Conservation (phyloP, 495 filamentous ascomycete genomes). For the Chaetomium fimeti region DNA sequence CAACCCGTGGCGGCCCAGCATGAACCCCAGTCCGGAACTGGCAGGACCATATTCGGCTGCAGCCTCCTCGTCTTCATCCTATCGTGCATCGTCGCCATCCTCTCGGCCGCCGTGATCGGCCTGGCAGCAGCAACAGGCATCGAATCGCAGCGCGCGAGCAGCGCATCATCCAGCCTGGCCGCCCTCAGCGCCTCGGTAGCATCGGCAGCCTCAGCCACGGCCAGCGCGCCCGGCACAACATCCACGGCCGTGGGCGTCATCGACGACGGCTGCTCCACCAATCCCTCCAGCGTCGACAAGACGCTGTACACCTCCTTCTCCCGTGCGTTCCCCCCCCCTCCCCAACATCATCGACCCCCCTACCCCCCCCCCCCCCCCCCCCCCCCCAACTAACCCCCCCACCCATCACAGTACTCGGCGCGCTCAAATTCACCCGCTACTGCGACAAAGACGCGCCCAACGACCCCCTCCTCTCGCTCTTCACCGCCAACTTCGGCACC, state of each 20-base stretch:
- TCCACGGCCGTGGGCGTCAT: slow-evolving; percentile 28
- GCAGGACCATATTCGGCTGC: slow-evolving; percentile 38
- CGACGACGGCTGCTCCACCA: slow-evolving; percentile 40
- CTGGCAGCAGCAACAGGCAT: slow-evolving; percentile 46
- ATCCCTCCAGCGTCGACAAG: slow-evolving; percentile 33
- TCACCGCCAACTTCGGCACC: slow-evolving; percentile 42
- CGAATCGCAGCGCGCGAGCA: slow-evolving; percentile 42
- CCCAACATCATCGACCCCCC: neutral
- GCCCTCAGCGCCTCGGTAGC: slow-evolving; percentile 24
- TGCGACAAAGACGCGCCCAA: slow-evolving; percentile 42
- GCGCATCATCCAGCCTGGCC: slow-evolving; percentile 35
- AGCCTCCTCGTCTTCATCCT: slow-evolving; percentile 43
- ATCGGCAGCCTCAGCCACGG: slow-evolving; percentile 16
- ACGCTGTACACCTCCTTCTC: slow-evolving; percentile 33
- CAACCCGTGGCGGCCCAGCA: neutral
- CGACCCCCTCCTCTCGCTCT: slow-evolving; percentile 37
- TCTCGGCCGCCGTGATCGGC: slow-evolving; percentile 46
- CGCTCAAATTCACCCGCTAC: slow-evolving; percentile 39
- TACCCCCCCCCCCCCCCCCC: neutral
- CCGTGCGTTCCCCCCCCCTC: slow-evolving; percentile 18
- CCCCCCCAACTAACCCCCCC: neutral
- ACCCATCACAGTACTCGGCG: slow-evolving; percentile 34
- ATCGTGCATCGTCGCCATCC: slow-evolving; percentile 41
- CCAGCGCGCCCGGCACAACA: slow-evolving; percentile 17
- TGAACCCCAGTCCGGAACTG: slow-evolving; percentile 2